A percentile compares a stretch with the other conserved stretches of the same genome.
phyloP scores from a whole-genome alignment of 2,329 filamentous ascomycete genomes.

The Ceratocystis cubensis region DNA sequence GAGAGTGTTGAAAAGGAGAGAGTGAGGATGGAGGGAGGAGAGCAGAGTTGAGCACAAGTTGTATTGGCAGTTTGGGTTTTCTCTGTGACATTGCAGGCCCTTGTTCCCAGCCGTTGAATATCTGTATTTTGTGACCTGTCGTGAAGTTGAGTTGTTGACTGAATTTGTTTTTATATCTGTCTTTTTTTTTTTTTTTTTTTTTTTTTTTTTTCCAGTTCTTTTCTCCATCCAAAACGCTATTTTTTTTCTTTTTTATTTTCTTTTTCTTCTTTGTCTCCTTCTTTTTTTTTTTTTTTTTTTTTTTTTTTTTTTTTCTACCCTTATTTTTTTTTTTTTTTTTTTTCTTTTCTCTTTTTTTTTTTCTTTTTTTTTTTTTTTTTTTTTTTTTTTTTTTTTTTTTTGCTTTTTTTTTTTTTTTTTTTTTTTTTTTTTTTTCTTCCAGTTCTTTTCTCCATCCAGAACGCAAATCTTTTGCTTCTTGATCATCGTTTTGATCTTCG shows the following conservation, averaged over 20 bases:
- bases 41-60: background rate
- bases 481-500: background rate
- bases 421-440: background rate
- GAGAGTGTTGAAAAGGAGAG: background rate
- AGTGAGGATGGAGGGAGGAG: background rate
- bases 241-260: background rate
- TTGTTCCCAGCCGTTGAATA: background rate
- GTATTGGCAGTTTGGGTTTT: too few relatives aligned
- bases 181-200: background rate
- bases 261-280: background rate
- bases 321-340: background rate
- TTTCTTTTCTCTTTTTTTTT: background rate
- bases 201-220: background rate
- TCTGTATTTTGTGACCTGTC: too few relatives aligned
- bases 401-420: background rate
- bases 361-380: background rate
- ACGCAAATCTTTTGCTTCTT: conserved; percentile 4
- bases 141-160: too few relatives aligned
- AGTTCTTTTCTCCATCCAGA: background rate
- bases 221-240: background rate
- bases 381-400: too few relatives aligned
- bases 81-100: background rate
- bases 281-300: background rate
- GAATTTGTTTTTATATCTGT: too few relatives aligned
- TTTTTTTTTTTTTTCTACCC: background rate